These are phyloP conservation scores for Parastagonospora avenae DNA, from an alignment of 2,329 filamentous ascomycete species.

Conservation along the genomic window DNA sequence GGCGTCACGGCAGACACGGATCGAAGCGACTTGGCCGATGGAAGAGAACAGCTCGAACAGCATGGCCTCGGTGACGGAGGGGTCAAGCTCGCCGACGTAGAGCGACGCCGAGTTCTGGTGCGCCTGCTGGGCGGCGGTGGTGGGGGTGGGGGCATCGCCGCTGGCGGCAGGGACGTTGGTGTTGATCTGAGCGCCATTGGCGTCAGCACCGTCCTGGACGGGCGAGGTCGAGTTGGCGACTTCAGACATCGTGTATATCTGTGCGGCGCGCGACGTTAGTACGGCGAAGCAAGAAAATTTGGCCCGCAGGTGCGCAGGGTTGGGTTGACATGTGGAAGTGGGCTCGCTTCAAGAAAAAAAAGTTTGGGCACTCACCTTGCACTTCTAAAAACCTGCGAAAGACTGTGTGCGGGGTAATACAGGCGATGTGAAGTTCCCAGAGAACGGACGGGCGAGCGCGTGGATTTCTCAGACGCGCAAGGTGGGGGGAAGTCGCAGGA, in stretches of 20 bases:
- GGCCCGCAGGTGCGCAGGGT: conserved; percentile 30
- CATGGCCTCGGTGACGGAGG: conserved; percentile 98
- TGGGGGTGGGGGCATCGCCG: conserved; percentile 71
- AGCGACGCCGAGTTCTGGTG: conserved; percentile 96
- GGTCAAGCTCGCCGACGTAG: conserved; percentile 98
- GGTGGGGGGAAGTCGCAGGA: conserved; percentile 26
- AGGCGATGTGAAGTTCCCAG: conserved; percentile 20
- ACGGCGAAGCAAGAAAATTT: conserved; percentile 22
- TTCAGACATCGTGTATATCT: conserved; percentile 48
- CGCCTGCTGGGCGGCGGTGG: conserved; percentile 69
- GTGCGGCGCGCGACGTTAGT: conserved; percentile 25
- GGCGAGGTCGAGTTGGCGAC: conserved; percentile 55
- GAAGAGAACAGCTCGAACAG: conserved; percentile 99
- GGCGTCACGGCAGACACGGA: conserved; percentile 98
- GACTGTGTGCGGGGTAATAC: conserved; percentile 23
- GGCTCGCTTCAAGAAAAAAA: conserved; percentile 40
- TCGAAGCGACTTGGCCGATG: conserved; percentile 97
- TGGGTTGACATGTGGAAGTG: conserved; percentile 31
- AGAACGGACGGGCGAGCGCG: conserved; percentile 26
- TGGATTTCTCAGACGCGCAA: conserved; percentile 25
- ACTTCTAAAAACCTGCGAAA: conserved; percentile 26
- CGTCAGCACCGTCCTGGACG: conserved; percentile 74
- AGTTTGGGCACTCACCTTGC: conserved; percentile 29
- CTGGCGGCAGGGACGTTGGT: conserved; percentile 71
- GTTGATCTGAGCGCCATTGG: conserved; percentile 69